phyloP scores from a whole-genome alignment of 306 rosid genomes.

The Sphenostylis stenocarpa region DNA sequence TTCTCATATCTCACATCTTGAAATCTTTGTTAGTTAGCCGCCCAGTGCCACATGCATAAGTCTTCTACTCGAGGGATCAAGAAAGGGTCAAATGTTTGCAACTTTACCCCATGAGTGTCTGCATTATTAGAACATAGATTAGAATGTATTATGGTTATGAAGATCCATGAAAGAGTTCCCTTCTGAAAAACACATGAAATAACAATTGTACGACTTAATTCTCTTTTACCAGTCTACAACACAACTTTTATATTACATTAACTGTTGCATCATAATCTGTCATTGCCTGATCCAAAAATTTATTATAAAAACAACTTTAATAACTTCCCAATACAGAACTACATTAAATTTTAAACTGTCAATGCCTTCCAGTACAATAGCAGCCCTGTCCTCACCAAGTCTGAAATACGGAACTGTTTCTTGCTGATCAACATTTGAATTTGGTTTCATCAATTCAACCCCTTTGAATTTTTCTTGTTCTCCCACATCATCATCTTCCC shows the following conservation, averaged over 20 bases:
- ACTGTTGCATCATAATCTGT: not conserved
- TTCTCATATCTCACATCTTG: conserved; percentile 10
- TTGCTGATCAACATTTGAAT: not conserved
- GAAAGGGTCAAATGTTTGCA: not conserved
- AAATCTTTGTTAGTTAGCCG: not conserved
- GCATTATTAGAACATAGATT: not conserved
- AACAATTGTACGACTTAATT: not conserved
- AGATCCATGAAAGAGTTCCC: not conserved
- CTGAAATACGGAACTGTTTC: not conserved
- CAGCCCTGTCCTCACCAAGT: not conserved
- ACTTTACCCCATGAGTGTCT: not conserved
- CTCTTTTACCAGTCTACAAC: not conserved
- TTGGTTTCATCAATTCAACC: not conserved
- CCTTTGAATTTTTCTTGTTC: not conserved
- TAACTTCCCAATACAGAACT: not conserved
- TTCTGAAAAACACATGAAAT: not conserved
- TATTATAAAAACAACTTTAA: not conserved
- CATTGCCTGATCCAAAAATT: not conserved
- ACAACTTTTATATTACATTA: not conserved
- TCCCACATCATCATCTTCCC: not conserved
- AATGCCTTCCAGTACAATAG: not conserved
- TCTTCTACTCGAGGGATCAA: not conserved
- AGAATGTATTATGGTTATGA: conserved; percentile 7
- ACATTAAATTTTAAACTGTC: not conserved
- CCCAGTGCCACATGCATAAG: not conserved